Evolutionary conservation across 495 filamentous ascomycete species (phyloP).

Genomic region (Podospora fimiseda): DNA sequence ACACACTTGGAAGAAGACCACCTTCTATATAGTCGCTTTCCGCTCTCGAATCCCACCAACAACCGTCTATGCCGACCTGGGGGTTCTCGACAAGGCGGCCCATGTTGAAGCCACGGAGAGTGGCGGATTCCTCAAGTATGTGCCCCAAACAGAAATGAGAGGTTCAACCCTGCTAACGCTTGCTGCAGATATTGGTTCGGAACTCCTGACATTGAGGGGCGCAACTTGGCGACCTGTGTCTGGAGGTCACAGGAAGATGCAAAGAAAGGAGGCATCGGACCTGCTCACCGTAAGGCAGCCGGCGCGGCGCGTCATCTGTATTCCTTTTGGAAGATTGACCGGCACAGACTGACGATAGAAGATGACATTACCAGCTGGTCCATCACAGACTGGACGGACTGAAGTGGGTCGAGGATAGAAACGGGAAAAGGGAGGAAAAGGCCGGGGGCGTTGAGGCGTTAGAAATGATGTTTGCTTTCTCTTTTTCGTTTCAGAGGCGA

Average conservation of each 20-base stretch:
- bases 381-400: slow-evolving; percentile 50
- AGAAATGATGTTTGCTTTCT: background rate
- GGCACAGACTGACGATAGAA: slow-evolving; percentile 52
- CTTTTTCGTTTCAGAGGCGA: background rate
- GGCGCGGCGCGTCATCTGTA: slow-evolving; percentile 47
- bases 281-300: slow-evolving; percentile 48
- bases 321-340: slow-evolving; percentile 56
- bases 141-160: background rate
- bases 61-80: slow-evolving; percentile 56
- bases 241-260: slow-evolving; percentile 70
- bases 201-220: slow-evolving; percentile 52
- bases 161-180: slow-evolving; percentile 6
- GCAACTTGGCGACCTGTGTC: slow-evolving; percentile 71
- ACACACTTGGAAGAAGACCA: slow-evolving; percentile 55
- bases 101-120: slow-evolving; percentile 70
- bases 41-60: slow-evolving; percentile 59
- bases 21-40: slow-evolving; percentile 81
- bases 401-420: too few relatives aligned
- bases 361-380: slow-evolving; percentile 53
- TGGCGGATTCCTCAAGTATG: slow-evolving; percentile 74
- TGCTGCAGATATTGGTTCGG: slow-evolving; percentile 69
- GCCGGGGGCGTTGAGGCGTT: background rate
- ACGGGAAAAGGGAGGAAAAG: background rate
- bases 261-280: slow-evolving; percentile 57
- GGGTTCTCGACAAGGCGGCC: slow-evolving; percentile 62